A percentile compares a stretch with the other conserved stretches of the same genome.
phyloP scores from a whole-genome alignment of 176 grass and related monocot species.

The Tuctoria greenei region DNA sequence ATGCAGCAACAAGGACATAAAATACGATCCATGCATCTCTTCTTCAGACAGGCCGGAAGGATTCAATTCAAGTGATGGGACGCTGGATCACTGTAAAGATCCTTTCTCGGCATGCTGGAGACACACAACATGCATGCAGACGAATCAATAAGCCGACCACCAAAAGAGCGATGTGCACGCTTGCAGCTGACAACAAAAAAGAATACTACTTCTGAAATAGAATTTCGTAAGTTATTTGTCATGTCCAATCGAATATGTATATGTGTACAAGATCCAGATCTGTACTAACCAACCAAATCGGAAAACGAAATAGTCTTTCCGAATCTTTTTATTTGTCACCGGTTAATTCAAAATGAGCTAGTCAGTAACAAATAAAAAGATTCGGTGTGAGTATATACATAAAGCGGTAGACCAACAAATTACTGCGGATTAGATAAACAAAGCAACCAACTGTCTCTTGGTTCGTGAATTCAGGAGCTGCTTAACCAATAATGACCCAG shows the following conservation, averaged over 20 bases:
- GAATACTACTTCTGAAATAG: neutral
- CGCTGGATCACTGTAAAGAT: slow-evolving; percentile 63
- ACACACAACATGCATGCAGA: slow-evolving; percentile 18
- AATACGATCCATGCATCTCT: neutral
- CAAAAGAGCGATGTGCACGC: neutral
- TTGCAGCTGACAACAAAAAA: neutral
- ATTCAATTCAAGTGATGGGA: slow-evolving; percentile 43
- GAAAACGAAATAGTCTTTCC: too few relatives aligned
- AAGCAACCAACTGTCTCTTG: too few relatives aligned
- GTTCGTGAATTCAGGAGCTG: neutral
- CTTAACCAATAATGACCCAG: neutral
- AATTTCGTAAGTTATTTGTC: too few relatives aligned
- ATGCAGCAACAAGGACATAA: neutral
- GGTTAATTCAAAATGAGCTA: too few relatives aligned
- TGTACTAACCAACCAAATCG: too few relatives aligned
- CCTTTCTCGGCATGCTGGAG: slow-evolving; percentile 24
- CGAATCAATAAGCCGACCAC: neutral
- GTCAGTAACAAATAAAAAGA: too few relatives aligned
- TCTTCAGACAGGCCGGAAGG: slow-evolving; percentile 20
- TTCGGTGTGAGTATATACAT: too few relatives aligned
- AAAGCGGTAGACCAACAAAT: too few relatives aligned
- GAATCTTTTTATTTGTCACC: too few relatives aligned
- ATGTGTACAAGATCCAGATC: too few relatives aligned
- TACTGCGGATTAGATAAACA: too few relatives aligned
- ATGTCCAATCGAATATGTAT: too few relatives aligned